Percentiles rank a stretch among this genome's conserved stretches.
Evolutionary conservation across 1,284 basidiomycete genomes (phyloP).

Genomic region (Fomitiporia mediterranea): DNA sequence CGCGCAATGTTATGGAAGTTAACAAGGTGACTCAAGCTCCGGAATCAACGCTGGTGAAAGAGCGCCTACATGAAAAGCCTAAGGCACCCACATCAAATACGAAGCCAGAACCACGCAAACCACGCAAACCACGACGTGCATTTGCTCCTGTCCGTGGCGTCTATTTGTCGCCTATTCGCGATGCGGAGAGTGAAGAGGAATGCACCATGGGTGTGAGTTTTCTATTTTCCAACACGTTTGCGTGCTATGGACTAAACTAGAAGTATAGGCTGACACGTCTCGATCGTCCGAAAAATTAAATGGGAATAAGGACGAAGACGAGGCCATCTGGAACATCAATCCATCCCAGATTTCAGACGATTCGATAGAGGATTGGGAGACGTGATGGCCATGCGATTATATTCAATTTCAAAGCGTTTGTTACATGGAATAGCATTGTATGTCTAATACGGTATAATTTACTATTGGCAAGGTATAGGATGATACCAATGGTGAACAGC

Average conservation of each 20-base stretch:
- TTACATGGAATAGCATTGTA: not conserved
- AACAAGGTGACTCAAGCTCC: not conserved
- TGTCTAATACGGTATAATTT: not conserved
- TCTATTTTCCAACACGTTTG: not conserved
- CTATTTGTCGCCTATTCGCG: conserved; percentile 44
- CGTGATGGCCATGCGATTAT: conserved; percentile 9
- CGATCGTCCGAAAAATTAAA: not conserved
- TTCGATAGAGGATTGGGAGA: conserved; percentile 51
- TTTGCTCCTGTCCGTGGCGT: conserved; percentile 43
- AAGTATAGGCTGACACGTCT: no score
- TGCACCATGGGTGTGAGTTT: not conserved
- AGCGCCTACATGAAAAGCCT: not conserved
- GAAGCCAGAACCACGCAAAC: not conserved
- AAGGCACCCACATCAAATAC: not conserved
- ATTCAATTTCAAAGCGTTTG: not conserved
- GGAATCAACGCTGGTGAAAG: not conserved
- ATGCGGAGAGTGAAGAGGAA: conserved; percentile 5
- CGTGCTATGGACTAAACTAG: no score
- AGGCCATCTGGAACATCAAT: conserved; percentile 18
- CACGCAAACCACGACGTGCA: conserved; percentile 11
- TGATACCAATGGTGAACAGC: not conserved
- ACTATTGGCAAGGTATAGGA: not conserved
- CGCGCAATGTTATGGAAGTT: no score
- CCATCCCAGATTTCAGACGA: conserved; percentile 40
- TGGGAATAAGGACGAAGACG: not conserved